Percentiles rank a stretch among this genome's conserved stretches.
Evolutionary conservation across 1,284 basidiomycete species (phyloP).

Genomic region (Ganoderma meredithae): DNA sequence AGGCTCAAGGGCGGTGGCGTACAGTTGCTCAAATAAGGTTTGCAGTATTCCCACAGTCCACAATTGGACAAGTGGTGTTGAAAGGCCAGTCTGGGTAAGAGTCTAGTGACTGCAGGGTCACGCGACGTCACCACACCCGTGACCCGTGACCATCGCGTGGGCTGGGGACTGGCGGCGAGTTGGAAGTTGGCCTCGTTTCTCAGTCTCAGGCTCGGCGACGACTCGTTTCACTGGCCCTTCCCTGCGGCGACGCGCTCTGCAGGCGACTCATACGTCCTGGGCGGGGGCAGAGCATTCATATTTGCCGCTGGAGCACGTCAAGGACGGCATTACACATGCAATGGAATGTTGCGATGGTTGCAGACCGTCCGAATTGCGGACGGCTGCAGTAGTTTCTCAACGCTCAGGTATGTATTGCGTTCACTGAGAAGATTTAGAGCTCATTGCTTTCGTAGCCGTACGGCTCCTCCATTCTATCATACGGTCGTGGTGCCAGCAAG

Average conservation of each 20-base stretch:
- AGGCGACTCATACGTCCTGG: conserved; percentile 10
- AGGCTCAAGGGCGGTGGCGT: conserved; percentile 34
- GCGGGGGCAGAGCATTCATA: conserved; percentile 9
- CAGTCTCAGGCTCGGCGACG: neutral
- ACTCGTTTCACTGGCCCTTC: neutral
- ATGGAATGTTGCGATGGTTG: conserved; percentile 65
- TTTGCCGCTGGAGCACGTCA: conserved; percentile 17
- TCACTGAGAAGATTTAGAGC: neutral
- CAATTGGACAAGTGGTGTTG: neutral
- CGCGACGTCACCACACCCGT: no score
- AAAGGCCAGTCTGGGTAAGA: conserved; percentile 11
- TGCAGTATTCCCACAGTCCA: conserved; percentile 9
- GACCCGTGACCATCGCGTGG: no score
- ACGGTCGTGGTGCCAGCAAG: neutral
- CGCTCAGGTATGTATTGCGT: conserved; percentile 24
- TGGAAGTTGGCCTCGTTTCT: neutral
- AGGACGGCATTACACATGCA: conserved; percentile 42
- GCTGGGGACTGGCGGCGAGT: neutral
- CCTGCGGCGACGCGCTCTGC: neutral
- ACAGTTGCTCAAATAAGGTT: conserved; percentile 41
- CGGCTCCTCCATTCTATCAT: neutral
- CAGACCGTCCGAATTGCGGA: conserved; percentile 48
- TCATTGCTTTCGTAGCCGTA: neutral
- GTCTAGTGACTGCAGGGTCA: no score
- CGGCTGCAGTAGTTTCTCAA: conserved; percentile 37